phyloP scores from a whole-genome alignment of 192 early-diverging fungal genomes.

The Podila epicladia region DNA sequence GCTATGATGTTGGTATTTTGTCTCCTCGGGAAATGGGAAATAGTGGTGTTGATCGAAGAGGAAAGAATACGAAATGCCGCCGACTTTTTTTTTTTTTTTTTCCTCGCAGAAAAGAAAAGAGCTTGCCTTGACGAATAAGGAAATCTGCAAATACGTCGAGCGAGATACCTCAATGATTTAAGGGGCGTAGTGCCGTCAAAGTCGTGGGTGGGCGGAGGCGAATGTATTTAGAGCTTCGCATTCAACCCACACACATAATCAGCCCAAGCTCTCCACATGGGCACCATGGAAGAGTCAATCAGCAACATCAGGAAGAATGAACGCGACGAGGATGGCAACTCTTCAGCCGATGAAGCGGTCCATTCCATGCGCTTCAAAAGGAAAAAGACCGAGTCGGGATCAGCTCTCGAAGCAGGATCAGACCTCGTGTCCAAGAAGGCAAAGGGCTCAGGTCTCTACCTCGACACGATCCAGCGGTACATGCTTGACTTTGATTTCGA shows the following conservation, averaged over 20 bases:
- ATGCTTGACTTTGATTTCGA: constrained; percentile 99
- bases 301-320: constrained; percentile 15
- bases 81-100: no score
- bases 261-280: constrained; percentile 8
- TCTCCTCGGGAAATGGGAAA: neutral
- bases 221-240: neutral
- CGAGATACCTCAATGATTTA: no score
- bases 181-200: neutral
- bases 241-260: neutral
- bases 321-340: constrained; percentile 22
- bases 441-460: constrained; percentile 40
- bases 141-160: no score
- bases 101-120: no score
- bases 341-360: constrained; percentile 40
- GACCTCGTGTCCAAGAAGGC: constrained; percentile 12
- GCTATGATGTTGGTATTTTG: neutral
- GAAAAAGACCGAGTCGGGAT: constrained; percentile 24
- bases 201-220: no score
- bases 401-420: neutral
- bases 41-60: neutral
- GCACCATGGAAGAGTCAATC: constrained; percentile 5
- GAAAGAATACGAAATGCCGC: neutral
- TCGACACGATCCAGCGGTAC: constrained; percentile 73
- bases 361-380: constrained; percentile 39
- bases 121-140: no score